These are phyloP conservation scores for Monsonia emarginata DNA, from an alignment of 441 rosid genomes.

Conservation along the genomic window DNA sequence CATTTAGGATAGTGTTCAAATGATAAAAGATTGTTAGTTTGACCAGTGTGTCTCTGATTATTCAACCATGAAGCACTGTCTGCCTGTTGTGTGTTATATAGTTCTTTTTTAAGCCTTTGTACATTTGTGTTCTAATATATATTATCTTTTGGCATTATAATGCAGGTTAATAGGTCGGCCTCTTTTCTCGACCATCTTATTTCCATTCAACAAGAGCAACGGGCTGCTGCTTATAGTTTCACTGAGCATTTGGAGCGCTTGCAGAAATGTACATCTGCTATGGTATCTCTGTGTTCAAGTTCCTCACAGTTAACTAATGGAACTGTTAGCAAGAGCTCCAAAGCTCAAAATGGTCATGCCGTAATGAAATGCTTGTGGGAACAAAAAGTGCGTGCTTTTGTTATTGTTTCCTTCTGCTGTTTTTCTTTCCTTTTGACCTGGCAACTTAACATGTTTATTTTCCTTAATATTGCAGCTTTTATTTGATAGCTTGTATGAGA, in stretches of 20 bases:
- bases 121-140: constrained; percentile 7
- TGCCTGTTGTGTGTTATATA: not conserved
- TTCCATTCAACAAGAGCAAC: constrained; percentile 64
- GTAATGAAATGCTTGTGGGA: constrained; percentile 56
- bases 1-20: too few species aligned
- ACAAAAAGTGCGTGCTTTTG: constrained; percentile 52
- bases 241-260: constrained; percentile 41
- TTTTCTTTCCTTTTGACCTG: constrained; percentile 4
- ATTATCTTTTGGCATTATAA: constrained; percentile 14
- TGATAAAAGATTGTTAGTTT: not conserved
- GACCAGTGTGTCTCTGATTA: not conserved
- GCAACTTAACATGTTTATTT: constrained; percentile 10
- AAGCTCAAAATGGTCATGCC: constrained; percentile 42
- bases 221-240: constrained; percentile 52
- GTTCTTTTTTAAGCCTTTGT: not conserved
- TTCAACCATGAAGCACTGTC: not conserved
- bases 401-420: not conserved
- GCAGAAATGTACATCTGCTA: constrained; percentile 32
- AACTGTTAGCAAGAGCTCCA: constrained; percentile 28
- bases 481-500: constrained; percentile 50
- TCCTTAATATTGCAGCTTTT: constrained; percentile 46
- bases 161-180: constrained; percentile 58
- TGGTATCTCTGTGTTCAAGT: constrained; percentile 32
- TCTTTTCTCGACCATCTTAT: constrained; percentile 84
- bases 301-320: constrained; percentile 17